Conservation (phyloP, 768 basidiomycete genomes). For the Psilocybe cubensis region DNA sequence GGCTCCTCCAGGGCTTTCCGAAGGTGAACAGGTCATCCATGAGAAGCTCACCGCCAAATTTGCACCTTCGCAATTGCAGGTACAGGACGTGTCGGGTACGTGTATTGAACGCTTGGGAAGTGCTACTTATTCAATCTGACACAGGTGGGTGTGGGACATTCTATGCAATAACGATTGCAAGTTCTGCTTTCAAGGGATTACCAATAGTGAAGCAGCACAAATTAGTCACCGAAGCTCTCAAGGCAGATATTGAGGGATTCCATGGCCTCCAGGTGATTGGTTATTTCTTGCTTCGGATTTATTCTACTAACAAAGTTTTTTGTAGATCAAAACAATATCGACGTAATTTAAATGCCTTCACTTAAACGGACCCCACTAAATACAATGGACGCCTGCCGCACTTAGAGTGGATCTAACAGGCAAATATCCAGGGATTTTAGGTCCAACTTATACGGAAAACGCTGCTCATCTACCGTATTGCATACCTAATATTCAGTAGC, state of each 20-base stretch:
- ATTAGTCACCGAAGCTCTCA: slow-evolving; percentile 83
- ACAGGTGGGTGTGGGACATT: slow-evolving; percentile 97
- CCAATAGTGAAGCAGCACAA: slow-evolving; percentile 92
- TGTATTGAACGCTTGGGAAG: slow-evolving; percentile 20
- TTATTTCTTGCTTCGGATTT: neutral
- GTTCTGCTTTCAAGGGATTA: slow-evolving; percentile 83
- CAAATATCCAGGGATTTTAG: neutral
- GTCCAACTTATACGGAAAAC: neutral
- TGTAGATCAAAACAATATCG: slow-evolving; percentile 32
- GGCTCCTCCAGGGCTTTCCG: slow-evolving; percentile 33
- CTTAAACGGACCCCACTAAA: neutral
- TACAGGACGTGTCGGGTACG: slow-evolving; percentile 94
- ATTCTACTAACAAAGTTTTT: neutral
- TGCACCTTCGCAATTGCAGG: slow-evolving; percentile 77
- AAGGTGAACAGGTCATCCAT: slow-evolving; percentile 74
- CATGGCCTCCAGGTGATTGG: slow-evolving; percentile 90
- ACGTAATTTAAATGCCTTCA: slow-evolving; percentile 1
- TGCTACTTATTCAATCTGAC: neutral
- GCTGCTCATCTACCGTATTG: neutral
- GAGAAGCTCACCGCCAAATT: slow-evolving; percentile 77
- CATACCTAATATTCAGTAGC: neutral
- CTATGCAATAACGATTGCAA: slow-evolving; percentile 90
- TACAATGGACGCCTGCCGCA: neutral
- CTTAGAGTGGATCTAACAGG: neutral
- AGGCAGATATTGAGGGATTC: slow-evolving; percentile 87